Evolutionary conservation across 1,139 yeast species (phyloP), one percentile per base, ranked within the genome.

Genomic region (Suhomyces kunorum): DNA sequence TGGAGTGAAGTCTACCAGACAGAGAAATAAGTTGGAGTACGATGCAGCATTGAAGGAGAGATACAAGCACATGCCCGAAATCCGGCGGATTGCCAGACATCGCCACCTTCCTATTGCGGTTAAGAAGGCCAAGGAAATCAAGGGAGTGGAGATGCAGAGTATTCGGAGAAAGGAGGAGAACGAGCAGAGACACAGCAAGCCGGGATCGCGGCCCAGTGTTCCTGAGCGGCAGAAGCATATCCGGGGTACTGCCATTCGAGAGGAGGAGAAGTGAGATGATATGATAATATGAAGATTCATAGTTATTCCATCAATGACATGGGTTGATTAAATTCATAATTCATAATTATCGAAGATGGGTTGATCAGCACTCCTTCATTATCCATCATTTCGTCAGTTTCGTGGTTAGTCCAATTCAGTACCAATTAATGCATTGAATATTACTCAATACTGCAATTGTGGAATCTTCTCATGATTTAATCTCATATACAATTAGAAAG

Each of bases 61-160:
- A 58, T 92, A 80, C 73, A 87, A 87, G 69, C 85, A 85, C 67
- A 89, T 92, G 98, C 98, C 98, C 1, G 98, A 92, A 63, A 85
- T 92, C 57, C 80, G 80, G 57, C 79, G 98, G 56, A 94, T 92
- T 48, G 69, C 89, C 18, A 80, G 92, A 63, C 98, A 92, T 66
- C 81, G 98, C 63, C 98, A 90, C 60, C 75, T 90, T 43, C 98
- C 98, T 19, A 71, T 71, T 50, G 86, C 84, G 33, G 80, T 92
- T 49, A 90, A 89, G 76, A 87, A 85, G 64, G 96, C 97, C 29
- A 78, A 78, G 38, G 96, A 89, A 47, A 87, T 87, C 58, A 92
- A 92, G 71, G 67, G 82, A 28, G 73, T 76, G 42, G 97, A 92
- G 62, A 57, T 81, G 35, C 78, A 76, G 29, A 76, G 94, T 37